Percentiles rank a stretch among this genome's conserved stretches.
Evolutionary conservation across 495 filamentous ascomycete species (phyloP).

Genomic region (Aspergillus kassunensis): DNA sequence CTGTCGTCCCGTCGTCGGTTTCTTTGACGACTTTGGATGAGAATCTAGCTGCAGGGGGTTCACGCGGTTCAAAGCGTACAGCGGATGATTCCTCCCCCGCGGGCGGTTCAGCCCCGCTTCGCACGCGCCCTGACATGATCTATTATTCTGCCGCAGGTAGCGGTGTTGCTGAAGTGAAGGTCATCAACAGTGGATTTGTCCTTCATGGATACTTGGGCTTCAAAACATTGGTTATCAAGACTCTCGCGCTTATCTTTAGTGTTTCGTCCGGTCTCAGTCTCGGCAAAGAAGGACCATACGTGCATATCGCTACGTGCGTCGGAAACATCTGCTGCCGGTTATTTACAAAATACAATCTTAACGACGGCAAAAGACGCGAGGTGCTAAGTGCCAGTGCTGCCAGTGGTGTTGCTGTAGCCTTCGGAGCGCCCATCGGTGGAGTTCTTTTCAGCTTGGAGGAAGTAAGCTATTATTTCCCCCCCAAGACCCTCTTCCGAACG

Average conservation of each 20-base stretch:
- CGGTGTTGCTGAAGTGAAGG: constrained; percentile 95
- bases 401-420: constrained; percentile 90
- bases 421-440: constrained; percentile 88
- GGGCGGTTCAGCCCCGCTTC: constrained; percentile 25
- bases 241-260: constrained; percentile 75
- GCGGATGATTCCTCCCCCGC: constrained; percentile 35
- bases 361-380: constrained; percentile 88
- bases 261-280: constrained; percentile 90
- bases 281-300: constrained; percentile 96
- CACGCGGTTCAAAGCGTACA: constrained; percentile 40
- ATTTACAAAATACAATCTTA: constrained; percentile 88
- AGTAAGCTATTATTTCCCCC: constrained; percentile 94
- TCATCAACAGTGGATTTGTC: constrained; percentile 96
- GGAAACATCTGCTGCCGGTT: constrained; percentile 93
- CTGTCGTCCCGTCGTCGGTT: constrained; percentile 83
- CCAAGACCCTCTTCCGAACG: constrained; percentile 96
- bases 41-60: constrained; percentile 52
- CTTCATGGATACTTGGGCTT: constrained; percentile 92
- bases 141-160: constrained; percentile 96
- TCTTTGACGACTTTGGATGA: constrained; percentile 86
- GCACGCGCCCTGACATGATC: constrained; percentile 63
- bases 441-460: constrained; percentile 94
- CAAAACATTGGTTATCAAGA: constrained; percentile 85
- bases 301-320: constrained; percentile 93
- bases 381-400: constrained; percentile 90